Evolutionary conservation across 768 basidiomycete genomes (phyloP).

Genomic region (Tricholoma flavovirens): DNA sequence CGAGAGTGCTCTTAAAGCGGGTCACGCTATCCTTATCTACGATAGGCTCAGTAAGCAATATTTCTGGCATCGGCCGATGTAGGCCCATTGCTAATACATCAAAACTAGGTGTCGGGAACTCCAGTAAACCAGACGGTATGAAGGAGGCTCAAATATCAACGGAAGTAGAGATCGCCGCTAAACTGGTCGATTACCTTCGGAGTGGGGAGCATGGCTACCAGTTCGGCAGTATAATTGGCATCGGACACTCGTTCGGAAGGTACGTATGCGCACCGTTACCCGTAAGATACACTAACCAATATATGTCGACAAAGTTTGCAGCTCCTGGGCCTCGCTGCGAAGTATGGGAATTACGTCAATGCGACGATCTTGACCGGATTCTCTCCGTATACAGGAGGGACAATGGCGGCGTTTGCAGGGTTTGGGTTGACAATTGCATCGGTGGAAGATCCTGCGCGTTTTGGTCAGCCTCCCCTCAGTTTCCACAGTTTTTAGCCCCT

Average conservation of each 20-base stretch:
- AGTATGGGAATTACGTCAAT: conserved; percentile 14
- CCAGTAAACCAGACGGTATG: conserved; percentile 20
- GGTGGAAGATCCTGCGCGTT: conserved; percentile 9
- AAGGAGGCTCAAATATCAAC: conserved; percentile 17
- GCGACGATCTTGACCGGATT: conserved; percentile 19
- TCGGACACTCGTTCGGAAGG: conserved; percentile 23
- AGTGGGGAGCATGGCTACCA: conserved; percentile 1
- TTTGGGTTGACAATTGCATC: conserved; percentile 16
- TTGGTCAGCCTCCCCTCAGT: conserved; percentile 9
- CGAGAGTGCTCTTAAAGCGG: conserved; percentile 12
- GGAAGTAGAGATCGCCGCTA: conserved; percentile 14
- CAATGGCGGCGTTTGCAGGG: conserved; percentile 9
- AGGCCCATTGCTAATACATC: neutral
- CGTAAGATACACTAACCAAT: neutral
- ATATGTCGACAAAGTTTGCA: conserved; percentile 8
- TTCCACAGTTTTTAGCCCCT: neutral
- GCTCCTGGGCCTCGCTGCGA: conserved; percentile 12
- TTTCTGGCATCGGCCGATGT: neutral
- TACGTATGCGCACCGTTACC: neutral
- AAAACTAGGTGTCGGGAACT: conserved; percentile 15
- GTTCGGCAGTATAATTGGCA: conserved; percentile 13
- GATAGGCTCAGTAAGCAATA: conserved; percentile 15
- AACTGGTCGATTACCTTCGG: conserved; percentile 12
- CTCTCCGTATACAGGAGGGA: conserved; percentile 5
- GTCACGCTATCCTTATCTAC: conserved; percentile 17